Evolutionary conservation across 208 protist species (phyloP).

Genomic region (Histomonas meleagridis): DNA sequence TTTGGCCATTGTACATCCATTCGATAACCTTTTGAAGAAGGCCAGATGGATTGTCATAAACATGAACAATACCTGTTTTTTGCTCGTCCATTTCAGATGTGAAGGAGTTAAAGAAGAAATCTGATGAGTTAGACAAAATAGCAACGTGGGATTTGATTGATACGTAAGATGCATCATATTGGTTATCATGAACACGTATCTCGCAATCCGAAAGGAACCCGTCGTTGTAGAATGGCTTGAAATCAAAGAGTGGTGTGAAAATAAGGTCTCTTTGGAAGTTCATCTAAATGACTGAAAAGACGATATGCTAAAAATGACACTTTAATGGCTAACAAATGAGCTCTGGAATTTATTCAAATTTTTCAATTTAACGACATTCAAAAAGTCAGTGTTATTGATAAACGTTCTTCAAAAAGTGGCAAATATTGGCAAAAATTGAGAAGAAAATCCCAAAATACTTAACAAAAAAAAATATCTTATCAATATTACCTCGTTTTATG

Average conservation of each 20-base stretch:
- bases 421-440: no score
- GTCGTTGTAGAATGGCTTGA: neutral
- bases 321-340: no score
- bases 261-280: no score
- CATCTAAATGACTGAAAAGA: no score
- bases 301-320: no score
- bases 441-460: no score
- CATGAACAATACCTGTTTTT: neutral
- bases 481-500: no score
- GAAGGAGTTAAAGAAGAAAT: neutral
- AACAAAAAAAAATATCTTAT: no score
- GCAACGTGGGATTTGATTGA: neutral
- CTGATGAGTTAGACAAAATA: neutral
- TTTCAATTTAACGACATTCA: no score
- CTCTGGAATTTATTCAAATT: no score
- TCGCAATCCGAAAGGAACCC: neutral
- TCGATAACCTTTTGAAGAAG: neutral
- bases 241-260: neutral
- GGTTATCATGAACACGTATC: neutral
- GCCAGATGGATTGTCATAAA: neutral
- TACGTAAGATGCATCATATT: neutral
- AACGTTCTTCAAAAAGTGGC: no score
- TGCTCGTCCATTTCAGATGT: neutral
- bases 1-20: neutral
- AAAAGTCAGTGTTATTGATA: no score